Conservation (phyloP, 352 stramenopile species). For the Globisporangium cystogenes region DNA sequence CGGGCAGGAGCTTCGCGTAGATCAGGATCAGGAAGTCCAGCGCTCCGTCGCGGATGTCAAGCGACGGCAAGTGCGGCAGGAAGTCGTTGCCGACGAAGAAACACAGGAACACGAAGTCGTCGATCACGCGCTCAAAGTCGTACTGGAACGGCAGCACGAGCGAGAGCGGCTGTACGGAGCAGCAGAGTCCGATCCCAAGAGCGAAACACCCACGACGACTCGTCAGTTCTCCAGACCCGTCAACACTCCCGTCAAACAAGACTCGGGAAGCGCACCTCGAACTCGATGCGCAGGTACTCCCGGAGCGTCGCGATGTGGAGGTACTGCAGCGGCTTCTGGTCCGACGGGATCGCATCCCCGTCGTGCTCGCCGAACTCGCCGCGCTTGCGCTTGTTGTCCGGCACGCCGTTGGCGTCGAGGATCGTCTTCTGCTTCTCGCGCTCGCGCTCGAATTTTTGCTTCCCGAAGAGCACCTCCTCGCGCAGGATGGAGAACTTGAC, state of each 20-base stretch:
- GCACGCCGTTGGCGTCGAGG: slow-evolving; percentile 70
- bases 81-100: slow-evolving; percentile 99
- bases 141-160: slow-evolving; percentile 84
- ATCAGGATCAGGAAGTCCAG: slow-evolving; percentile 98
- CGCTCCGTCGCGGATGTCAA: slow-evolving; percentile 98
- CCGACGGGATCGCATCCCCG: slow-evolving; percentile 61
- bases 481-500: slow-evolving; percentile 97
- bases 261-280: slow-evolving; percentile 40
- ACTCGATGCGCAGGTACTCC: slow-evolving; percentile 94
- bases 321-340: slow-evolving; percentile 92
- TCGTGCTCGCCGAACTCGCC: slow-evolving; percentile 85
- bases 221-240: too few species aligned
- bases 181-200: too few species aligned
- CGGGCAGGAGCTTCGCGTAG: slow-evolving; percentile 91
- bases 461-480: slow-evolving; percentile 96
- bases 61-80: slow-evolving; percentile 96
- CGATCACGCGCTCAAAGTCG: slow-evolving; percentile 93
- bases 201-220: neutral
- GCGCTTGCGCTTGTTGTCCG: slow-evolving; percentile 65
- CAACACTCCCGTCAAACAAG: too few species aligned
- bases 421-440: slow-evolving; percentile 61
- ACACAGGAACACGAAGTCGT: slow-evolving; percentile 99
- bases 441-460: slow-evolving; percentile 74
- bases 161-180: slow-evolving; percentile 34
- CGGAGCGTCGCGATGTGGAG: slow-evolving; percentile 92